These are phyloP conservation scores for Yamadazyma trypodendri DNA, from an alignment of 1,139 yeast species.

Conservation along the genomic window DNA sequence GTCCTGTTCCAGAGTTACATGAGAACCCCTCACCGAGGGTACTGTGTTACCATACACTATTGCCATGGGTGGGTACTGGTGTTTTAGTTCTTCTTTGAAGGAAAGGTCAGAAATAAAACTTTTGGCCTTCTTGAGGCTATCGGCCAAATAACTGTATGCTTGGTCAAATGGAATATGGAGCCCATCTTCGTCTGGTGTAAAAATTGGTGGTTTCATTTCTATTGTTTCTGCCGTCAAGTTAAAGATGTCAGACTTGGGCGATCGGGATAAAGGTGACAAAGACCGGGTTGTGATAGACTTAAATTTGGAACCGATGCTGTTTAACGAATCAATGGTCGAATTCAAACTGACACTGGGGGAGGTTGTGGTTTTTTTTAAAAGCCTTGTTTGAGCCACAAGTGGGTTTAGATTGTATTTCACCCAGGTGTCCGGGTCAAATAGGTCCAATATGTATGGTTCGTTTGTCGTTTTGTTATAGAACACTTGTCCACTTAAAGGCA, in stretches of 20 bases:
- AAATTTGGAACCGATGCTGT: constrained; percentile 22
- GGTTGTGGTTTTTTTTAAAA: constrained; percentile 10
- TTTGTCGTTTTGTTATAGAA: constrained; percentile 62
- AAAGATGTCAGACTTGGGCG: constrained; percentile 9
- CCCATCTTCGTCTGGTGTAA: constrained; percentile 11
- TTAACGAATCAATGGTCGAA: constrained; percentile 22
- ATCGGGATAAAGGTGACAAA: constrained; percentile 12
- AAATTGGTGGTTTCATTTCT: background rate
- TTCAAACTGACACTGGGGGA: constrained; percentile 4
- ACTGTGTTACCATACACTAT: constrained; percentile 75
- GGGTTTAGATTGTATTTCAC: constrained; percentile 74
- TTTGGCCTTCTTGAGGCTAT: constrained; percentile 62
- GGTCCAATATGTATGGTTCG: constrained; percentile 66
- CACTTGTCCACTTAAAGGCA: constrained; percentile 73
- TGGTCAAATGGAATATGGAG: constrained; percentile 49
- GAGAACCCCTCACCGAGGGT: constrained; percentile 81
- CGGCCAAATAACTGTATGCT: constrained; percentile 60
- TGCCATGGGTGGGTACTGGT: constrained; percentile 77
- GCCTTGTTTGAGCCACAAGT: constrained; percentile 53
- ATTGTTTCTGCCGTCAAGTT: constrained; percentile 1
- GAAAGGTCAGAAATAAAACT: constrained; percentile 57
- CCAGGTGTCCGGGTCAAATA: constrained; percentile 81
- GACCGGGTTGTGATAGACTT: constrained; percentile 22
- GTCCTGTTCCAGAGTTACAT: constrained; percentile 60
- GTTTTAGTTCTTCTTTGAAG: constrained; percentile 43